phyloP scores from a whole-genome alignment of 1,139 yeast species.

The Diutina neorugosa region DNA sequence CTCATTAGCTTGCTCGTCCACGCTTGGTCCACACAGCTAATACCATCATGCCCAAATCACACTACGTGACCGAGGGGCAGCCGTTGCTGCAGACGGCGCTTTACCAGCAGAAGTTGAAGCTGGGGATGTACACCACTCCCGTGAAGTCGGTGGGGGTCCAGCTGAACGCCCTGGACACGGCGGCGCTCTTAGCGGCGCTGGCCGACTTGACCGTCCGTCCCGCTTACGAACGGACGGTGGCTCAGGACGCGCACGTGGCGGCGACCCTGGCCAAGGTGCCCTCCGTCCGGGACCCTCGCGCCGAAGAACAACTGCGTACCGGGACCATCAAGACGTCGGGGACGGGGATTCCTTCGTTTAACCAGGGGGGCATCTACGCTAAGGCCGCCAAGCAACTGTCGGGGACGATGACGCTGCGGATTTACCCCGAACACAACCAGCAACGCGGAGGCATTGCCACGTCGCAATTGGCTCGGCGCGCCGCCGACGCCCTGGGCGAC shows the following conservation, averaged over 20 bases:
- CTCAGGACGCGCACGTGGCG: constrained; percentile 57
- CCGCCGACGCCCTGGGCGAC: constrained; percentile 1
- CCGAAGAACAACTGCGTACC: constrained; percentile 16
- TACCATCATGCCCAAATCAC: constrained; percentile 1
- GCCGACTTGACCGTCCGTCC: constrained; percentile 54
- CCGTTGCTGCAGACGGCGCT: constrained; percentile 65
- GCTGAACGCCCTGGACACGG: constrained; percentile 59
- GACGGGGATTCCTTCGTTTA: constrained; percentile 27
- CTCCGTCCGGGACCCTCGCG: background rate
- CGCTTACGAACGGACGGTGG: constrained; percentile 43
- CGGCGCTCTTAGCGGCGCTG: constrained; percentile 62
- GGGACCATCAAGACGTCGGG: constrained; percentile 4
- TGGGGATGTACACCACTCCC: constrained; percentile 66
- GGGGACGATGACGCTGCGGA: constrained; percentile 34
- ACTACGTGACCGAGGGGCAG: constrained; percentile 53
- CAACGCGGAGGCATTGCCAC: background rate
- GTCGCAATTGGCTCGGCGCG: background rate
- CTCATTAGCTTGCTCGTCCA: background rate
- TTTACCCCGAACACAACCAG: constrained; percentile 25
- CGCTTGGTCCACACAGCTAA: background rate
- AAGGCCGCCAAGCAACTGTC: constrained; percentile 28
- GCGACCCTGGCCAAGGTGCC: constrained; percentile 39
- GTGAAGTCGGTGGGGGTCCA: constrained; percentile 61
- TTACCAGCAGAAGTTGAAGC: constrained; percentile 65
- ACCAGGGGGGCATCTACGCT: constrained; percentile 24